These are phyloP conservation scores for Rubus parviflorus DNA, from an alignment of 306 rosid genomes.

Conservation along the genomic window DNA sequence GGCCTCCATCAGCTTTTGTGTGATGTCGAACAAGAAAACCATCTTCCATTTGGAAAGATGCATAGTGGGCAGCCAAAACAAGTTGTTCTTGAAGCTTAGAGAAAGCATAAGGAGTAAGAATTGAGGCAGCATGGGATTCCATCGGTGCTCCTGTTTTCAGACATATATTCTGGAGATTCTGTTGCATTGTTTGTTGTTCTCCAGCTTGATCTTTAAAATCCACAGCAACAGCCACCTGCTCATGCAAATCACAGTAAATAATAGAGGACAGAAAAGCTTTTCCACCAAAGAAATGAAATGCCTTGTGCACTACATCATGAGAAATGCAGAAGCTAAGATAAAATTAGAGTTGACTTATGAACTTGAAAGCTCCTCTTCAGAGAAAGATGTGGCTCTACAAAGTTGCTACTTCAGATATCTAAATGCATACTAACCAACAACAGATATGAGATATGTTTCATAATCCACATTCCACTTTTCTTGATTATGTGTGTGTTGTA, in stretches of 20 bases:
- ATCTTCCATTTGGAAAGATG: conserved; percentile 81
- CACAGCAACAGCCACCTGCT: conserved; percentile 88
- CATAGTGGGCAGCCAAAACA: conserved; percentile 96
- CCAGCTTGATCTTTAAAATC: conserved; percentile 98
- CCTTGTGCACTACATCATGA: background rate
- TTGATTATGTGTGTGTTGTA: background rate
- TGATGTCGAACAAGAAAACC: conserved; percentile 95
- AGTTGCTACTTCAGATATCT: background rate
- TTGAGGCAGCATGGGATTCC: conserved; percentile 91
- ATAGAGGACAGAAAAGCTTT: background rate
- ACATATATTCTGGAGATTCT: conserved; percentile 92
- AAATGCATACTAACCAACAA: background rate
- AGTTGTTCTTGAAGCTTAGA: conserved; percentile 96
- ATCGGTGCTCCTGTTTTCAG: conserved; percentile 98
- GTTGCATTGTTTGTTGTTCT: conserved; percentile 98
- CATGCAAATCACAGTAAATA: conserved; percentile 30
- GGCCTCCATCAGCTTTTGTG: conserved; percentile 87
- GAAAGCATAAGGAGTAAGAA: conserved; percentile 89
- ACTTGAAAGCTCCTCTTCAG: background rate
- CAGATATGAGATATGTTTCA: background rate
- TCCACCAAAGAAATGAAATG: background rate
- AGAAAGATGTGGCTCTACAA: background rate
- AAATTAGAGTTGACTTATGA: background rate
- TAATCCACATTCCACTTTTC: background rate
- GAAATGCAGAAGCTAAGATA: background rate